Evolutionary conservation across 148 eudicot genomes (phyloP).

Genomic region (Vaccinium vitisidaea): DNA sequence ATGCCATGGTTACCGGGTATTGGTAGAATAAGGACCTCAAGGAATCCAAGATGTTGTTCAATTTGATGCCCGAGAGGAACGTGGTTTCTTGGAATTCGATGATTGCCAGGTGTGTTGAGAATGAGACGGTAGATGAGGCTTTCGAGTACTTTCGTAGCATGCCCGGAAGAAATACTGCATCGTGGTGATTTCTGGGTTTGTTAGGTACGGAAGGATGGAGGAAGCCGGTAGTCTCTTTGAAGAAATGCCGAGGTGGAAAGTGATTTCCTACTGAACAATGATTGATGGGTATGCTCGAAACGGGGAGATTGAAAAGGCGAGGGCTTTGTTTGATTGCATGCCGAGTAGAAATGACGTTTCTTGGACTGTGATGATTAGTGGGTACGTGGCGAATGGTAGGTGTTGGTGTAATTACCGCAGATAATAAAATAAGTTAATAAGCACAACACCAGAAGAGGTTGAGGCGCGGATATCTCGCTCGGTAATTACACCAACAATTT

Average conservation of each 20-base stretch:
- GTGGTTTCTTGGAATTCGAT: slow-evolving; percentile 41
- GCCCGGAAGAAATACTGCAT: slow-evolving; percentile 36
- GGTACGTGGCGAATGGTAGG: background rate
- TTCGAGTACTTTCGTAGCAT: slow-evolving; percentile 25
- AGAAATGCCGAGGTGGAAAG: slow-evolving; percentile 33
- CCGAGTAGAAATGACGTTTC: slow-evolving; percentile 28
- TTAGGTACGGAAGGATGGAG: slow-evolving; percentile 25
- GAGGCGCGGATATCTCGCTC: too few species aligned
- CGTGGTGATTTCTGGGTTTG: slow-evolving; percentile 41
- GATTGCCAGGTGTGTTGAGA: slow-evolving; percentile 30
- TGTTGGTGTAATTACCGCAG: too few species aligned
- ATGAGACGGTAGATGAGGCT: slow-evolving; percentile 30
- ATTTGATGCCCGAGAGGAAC: slow-evolving; percentile 28
- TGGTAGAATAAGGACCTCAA: slow-evolving; percentile 34
- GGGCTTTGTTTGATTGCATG: slow-evolving; percentile 39
- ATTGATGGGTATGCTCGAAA: slow-evolving; percentile 39
- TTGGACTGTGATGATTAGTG: slow-evolving; percentile 51
- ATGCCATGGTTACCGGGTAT: slow-evolving; percentile 37
- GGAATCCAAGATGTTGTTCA: slow-evolving; percentile 29
- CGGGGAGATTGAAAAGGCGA: slow-evolving; percentile 34
- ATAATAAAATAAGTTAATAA: too few species aligned
- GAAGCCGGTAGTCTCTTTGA: slow-evolving; percentile 32
- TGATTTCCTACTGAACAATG: slow-evolving; percentile 40
- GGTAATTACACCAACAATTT: too few species aligned
- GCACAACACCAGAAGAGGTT: too few species aligned